A percentile compares a stretch with the other conserved stretches of the same genome.
Conservation (phyloP, 441 rosid species). For the Pelargonium fulgidum region DNA sequence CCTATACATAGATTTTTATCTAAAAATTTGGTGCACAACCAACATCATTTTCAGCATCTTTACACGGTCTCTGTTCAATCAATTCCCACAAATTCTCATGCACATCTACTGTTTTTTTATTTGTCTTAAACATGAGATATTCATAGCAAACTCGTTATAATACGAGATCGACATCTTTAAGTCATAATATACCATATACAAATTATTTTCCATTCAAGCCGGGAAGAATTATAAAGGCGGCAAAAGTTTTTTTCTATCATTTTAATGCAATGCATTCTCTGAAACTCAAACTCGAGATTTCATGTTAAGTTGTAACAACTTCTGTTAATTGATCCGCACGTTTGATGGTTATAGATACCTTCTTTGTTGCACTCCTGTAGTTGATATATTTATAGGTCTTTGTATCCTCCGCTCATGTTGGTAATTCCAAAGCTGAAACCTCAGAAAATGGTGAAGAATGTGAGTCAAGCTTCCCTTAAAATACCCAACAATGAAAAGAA, state of each 20-base stretch:
- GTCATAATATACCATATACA: no score
- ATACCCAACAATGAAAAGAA: conserved; percentile 21
- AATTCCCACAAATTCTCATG: neutral
- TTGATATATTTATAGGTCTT: neutral
- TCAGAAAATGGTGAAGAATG: conserved; percentile 29
- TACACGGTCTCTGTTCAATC: neutral
- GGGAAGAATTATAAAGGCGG: no score
- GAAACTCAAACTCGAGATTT: no score
- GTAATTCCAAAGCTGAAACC: conserved; percentile 8
- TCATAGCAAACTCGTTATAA: neutral
- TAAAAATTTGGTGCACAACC: neutral
- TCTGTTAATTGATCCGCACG: no score
- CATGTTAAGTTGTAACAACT: no score
- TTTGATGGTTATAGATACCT: neutral
- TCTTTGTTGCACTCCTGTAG: neutral
- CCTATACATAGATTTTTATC: neutral
- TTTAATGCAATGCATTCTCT: no score
- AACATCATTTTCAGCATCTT: conserved; percentile 17
- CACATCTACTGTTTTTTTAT: neutral
- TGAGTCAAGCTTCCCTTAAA: conserved; percentile 13
- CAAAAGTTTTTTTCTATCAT: no score
- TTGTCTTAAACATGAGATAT: neutral
- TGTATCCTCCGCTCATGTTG: conserved; percentile 13
- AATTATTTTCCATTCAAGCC: no score
- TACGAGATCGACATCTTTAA: no score